Evolutionary conservation across 2,329 filamentous ascomycete genomes (phyloP), one percentile per base, ranked within the genome.

Genomic region (Phialophora expanda): DNA sequence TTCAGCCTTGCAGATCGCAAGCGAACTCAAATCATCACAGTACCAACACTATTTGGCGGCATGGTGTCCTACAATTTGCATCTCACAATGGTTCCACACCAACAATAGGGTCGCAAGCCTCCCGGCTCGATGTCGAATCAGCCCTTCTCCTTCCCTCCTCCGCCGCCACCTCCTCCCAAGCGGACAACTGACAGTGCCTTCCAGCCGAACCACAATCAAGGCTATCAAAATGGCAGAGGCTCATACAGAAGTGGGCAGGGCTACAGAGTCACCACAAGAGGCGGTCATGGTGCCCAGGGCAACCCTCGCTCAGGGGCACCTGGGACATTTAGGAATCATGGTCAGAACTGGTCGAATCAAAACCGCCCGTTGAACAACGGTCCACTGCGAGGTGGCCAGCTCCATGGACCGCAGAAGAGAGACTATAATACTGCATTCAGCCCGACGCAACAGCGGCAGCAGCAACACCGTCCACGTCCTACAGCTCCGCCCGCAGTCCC

Each of bases 71-170:
- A 12, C 48, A 26, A 28, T 8, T 8, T n/a, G 14, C 17, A n/a
- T 7, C 14, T n/a, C 38, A 44, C 17, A 44, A 53, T 53, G 58
- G 22, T 6, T 26, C 9, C 20, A 22, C 12, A 41, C 14, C 1
- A 11, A 28, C 14, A 8, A 24, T 53, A 61, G 46, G 4, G 17
- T n/a, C n/a, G 11, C 44, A 20, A 11, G 9, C 30, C 28, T 20
- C 46, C 17, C 30, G 34, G n/a, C 17, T 44, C 38, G 20, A 72
- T 72, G 70, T 70, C 70, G 5, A 61, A 51, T 59, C 76, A 79
- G 73, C 78, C 77, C 28, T 82, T 82, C 72, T 77, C 79, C 50
- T 82, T 81, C 69, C 80, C 80, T 65, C 79, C 79, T 22, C 80
- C 80, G 38, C 80, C 80, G 20, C 80, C 80, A 24, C 80, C 79